Evolutionary conservation across 2,329 filamentous ascomycete species (phyloP).

Genomic region (Colletotrichum navitas): DNA sequence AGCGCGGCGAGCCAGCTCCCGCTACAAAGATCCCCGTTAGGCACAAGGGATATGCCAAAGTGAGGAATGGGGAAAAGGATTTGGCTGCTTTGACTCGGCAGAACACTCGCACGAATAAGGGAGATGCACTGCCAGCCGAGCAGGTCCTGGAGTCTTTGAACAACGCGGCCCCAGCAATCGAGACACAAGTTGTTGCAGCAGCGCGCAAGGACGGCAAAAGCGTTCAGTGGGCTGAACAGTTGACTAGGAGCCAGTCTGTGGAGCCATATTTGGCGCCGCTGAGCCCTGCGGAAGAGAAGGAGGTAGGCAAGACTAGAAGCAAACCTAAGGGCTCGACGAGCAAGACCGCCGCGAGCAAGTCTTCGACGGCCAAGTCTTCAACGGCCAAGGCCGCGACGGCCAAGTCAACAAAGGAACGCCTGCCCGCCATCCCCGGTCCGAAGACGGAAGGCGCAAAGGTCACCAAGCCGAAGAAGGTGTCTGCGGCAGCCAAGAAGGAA

Average conservation of each 20-base stretch:
- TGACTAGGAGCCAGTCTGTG: constrained; percentile 33
- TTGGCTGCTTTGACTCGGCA: constrained; percentile 56
- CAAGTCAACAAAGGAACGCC: constrained; percentile 23
- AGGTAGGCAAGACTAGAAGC: constrained; percentile 29
- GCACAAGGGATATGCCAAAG: constrained; percentile 26
- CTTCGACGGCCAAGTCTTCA: background rate
- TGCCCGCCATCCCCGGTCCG: constrained; percentile 20
- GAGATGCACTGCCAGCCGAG: constrained; percentile 50
- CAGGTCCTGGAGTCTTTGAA: constrained; percentile 48
- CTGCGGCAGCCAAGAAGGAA: constrained; percentile 35
- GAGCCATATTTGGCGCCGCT: constrained; percentile 2
- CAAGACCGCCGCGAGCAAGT: background rate
- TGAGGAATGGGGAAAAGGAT: constrained; percentile 55
- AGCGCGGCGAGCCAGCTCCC: constrained; percentile 27
- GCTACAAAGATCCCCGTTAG: constrained; percentile 33
- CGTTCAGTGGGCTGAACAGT: constrained; percentile 30
- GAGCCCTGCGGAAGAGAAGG: constrained; percentile 23
- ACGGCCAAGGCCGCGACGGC: constrained; percentile 11
- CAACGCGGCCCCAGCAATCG: background rate
- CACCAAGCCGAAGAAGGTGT: constrained; percentile 44
- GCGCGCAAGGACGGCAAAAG: constrained; percentile 28
- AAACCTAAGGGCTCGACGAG: constrained; percentile 1
- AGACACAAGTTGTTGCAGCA: constrained; percentile 1
- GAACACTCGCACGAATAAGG: constrained; percentile 62
- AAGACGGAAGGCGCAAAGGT: constrained; percentile 51